These are phyloP conservation scores for Murraya paniculata DNA, from an alignment of 345 rosid species.

Conservation along the genomic window DNA sequence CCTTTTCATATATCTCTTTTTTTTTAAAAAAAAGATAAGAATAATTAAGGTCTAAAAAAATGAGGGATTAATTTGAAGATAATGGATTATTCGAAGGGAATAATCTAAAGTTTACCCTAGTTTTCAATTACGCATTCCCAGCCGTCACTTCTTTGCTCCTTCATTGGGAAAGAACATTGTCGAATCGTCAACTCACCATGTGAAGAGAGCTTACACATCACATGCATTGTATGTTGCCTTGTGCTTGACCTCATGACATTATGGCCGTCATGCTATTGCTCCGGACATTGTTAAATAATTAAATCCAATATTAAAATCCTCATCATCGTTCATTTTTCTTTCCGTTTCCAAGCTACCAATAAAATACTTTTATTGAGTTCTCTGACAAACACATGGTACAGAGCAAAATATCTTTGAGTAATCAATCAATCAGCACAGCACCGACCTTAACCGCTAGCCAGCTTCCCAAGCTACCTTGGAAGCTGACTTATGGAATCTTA, in stretches of 20 bases:
- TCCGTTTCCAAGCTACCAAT: neutral
- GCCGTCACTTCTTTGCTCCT: conserved; percentile 42
- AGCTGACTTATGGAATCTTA: neutral
- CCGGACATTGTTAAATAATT: neutral
- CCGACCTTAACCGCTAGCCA: neutral
- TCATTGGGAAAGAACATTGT: conserved; percentile 19
- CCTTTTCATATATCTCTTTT: no score
- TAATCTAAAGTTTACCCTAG: no score
- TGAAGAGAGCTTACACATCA: neutral
- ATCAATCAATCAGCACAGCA: neutral
- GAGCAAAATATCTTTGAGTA: neutral
- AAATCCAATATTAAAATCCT: neutral
- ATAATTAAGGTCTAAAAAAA: no score
- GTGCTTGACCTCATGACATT: neutral
- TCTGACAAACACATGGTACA: neutral
- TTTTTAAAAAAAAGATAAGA: no score
- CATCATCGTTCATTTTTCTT: neutral
- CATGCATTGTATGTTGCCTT: neutral
- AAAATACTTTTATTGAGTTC: neutral
- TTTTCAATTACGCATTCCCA: conserved; percentile 8
- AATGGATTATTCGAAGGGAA: no score
- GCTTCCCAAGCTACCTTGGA: neutral
- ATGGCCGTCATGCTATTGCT: no score
- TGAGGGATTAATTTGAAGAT: no score
- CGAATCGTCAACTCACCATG: neutral